phyloP scores from a whole-genome alignment of 108 stramenopile genomes.

The Chaetoceros muelleri region DNA sequence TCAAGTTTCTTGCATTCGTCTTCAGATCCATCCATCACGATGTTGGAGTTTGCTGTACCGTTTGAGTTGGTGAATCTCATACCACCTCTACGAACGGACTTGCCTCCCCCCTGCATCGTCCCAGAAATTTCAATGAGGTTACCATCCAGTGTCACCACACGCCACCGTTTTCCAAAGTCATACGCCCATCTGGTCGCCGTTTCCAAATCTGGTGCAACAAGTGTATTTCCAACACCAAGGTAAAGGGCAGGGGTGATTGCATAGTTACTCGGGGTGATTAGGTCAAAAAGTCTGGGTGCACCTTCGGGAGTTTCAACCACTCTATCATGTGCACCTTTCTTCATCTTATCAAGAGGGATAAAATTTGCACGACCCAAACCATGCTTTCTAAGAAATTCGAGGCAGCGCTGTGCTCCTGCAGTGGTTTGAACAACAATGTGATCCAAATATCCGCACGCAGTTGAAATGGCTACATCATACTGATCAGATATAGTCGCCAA shows the following conservation, averaged over 20 bases:
- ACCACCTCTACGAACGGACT: slow-evolving; percentile 59
- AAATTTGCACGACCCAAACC: slow-evolving; percentile 93
- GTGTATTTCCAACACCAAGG: slow-evolving; percentile 89
- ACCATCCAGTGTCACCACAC: slow-evolving; percentile 91
- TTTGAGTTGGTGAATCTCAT: slow-evolving; percentile 70
- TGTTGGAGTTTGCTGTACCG: slow-evolving; percentile 9
- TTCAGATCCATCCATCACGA: slow-evolving; percentile 21
- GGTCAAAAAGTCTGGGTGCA: slow-evolving; percentile 88
- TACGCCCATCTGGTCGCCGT: slow-evolving; percentile 90
- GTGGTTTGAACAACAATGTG: slow-evolving; percentile 96
- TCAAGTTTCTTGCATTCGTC: slow-evolving; percentile 44
- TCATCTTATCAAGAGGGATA: slow-evolving; percentile 90
- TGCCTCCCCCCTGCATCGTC: slow-evolving; percentile 98
- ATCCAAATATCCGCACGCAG: slow-evolving; percentile 89
- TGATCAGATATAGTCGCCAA: slow-evolving; percentile 80
- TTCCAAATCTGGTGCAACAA: slow-evolving; percentile 93
- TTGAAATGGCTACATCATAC: slow-evolving; percentile 96
- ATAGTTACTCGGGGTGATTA: slow-evolving; percentile 56
- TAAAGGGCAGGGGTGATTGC: slow-evolving; percentile 86
- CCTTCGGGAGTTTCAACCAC: slow-evolving; percentile 76
- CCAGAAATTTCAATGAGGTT: slow-evolving; percentile 95
- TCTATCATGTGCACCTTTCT: slow-evolving; percentile 81
- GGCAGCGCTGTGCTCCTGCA: slow-evolving; percentile 85
- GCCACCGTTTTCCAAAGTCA: slow-evolving; percentile 79
- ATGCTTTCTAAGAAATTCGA: slow-evolving; percentile 84